Conservation (phyloP, 2,329 filamentous ascomycete species). For the Trichoderma sp. region DNA sequence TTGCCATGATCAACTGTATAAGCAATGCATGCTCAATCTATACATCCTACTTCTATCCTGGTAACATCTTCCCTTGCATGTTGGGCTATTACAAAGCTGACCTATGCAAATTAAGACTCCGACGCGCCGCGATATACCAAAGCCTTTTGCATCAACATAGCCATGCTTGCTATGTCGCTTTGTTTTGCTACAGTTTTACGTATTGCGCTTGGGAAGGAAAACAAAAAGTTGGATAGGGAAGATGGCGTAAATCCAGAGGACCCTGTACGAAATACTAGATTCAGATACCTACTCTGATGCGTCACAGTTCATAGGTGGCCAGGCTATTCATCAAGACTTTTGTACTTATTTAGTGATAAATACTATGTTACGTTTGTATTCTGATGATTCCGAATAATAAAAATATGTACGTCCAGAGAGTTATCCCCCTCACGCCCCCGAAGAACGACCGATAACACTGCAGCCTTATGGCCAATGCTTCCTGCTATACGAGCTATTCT, state of each 20-base stretch:
- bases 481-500: background rate
- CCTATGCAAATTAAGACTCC: background rate
- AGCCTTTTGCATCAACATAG: background rate
- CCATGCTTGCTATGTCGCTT: background rate
- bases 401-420: background rate
- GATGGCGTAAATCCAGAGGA: background rate
- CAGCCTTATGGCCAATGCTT: background rate
- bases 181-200: background rate
- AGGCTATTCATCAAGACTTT: background rate
- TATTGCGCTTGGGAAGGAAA: background rate
- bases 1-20: background rate
- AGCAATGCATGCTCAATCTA: background rate
- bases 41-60: background rate
- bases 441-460: background rate
- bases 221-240: background rate
- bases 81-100: background rate
- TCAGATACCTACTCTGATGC: background rate
- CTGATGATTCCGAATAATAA: background rate
- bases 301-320: background rate
- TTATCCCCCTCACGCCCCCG: background rate
- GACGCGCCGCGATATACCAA: background rate
- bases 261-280: background rate
- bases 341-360: background rate
- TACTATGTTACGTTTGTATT: background rate
- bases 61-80: background rate